These are phyloP conservation scores for Malassezia nana DNA, from an alignment of 1,284 basidiomycete genomes.

Conservation along the genomic window DNA sequence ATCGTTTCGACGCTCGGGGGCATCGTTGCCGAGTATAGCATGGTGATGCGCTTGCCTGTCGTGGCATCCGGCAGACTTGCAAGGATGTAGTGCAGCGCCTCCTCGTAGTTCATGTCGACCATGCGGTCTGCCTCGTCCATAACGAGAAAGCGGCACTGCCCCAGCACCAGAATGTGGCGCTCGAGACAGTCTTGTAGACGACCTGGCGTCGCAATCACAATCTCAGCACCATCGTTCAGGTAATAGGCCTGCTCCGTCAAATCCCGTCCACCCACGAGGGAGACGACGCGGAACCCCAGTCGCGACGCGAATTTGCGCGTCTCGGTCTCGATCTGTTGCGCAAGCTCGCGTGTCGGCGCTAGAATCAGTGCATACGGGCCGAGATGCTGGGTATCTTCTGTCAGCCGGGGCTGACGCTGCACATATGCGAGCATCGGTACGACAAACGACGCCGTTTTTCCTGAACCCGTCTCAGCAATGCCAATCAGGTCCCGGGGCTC, in stretches of 20 bases:
- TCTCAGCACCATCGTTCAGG: slow-evolving; percentile 86
- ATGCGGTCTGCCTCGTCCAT: slow-evolving; percentile 99
- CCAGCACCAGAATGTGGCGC: slow-evolving; percentile 82
- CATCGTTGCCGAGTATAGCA: slow-evolving; percentile 97
- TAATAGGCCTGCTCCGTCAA: slow-evolving; percentile 94
- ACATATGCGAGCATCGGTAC: slow-evolving; percentile 97
- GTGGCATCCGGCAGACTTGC: slow-evolving; percentile 73
- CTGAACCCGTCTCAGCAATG: slow-evolving; percentile 87
- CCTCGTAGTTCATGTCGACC: slow-evolving; percentile 95
- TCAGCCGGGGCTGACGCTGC: slow-evolving; percentile 67
- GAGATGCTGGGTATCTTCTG: slow-evolving; percentile 80
- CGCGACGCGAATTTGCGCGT: slow-evolving; percentile 78
- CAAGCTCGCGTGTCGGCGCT: slow-evolving; percentile 91
- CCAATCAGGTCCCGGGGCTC: slow-evolving; percentile 94
- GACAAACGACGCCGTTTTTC: slow-evolving; percentile 98
- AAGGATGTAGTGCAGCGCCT: slow-evolving; percentile 84
- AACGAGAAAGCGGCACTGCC: slow-evolving; percentile 92
- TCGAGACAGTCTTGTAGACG: slow-evolving; percentile 95
- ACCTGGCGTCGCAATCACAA: slow-evolving; percentile 95
- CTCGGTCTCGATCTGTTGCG: slow-evolving; percentile 91
- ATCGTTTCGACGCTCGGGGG: slow-evolving; percentile 87
- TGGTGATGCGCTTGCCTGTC: slow-evolving; percentile 48
- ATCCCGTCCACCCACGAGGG: slow-evolving; percentile 87
- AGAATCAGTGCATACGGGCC: slow-evolving; percentile 89
- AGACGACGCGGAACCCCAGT: slow-evolving; percentile 73